phyloP scores from a whole-genome alignment of 1,284 basidiomycete species.

The Rhodotorula sp. region DNA sequence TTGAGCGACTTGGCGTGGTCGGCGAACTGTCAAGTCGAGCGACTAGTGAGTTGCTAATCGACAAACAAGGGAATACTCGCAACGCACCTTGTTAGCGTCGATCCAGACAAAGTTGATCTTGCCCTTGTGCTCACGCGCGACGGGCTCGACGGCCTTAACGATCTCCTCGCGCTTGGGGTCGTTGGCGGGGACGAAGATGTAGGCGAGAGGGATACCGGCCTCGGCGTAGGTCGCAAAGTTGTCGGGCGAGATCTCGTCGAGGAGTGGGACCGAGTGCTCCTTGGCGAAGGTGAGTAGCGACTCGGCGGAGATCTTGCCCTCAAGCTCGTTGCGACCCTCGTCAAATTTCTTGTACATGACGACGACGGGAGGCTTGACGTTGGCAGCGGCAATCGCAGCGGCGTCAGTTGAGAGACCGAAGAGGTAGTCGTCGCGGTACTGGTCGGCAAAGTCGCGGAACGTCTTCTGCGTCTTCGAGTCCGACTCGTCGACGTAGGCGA shows the following conservation, averaged over 20 bases:
- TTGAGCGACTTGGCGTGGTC: slow-evolving; percentile 96
- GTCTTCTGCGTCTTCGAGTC: slow-evolving; percentile 67
- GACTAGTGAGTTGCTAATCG: background rate
- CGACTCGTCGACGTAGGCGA: slow-evolving; percentile 75
- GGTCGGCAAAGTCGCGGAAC: slow-evolving; percentile 77
- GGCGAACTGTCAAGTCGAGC: slow-evolving; percentile 60
- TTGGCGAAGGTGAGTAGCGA: slow-evolving; percentile 75
- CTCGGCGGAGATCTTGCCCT: slow-evolving; percentile 57
- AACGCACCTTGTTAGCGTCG: slow-evolving; percentile 70
- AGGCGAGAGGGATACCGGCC: slow-evolving; percentile 83
- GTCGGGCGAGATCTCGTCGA: slow-evolving; percentile 91
- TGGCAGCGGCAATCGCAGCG: slow-evolving; percentile 65
- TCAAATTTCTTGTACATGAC: slow-evolving; percentile 94
- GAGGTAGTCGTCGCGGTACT: slow-evolving; percentile 86
- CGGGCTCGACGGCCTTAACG: slow-evolving; percentile 67
- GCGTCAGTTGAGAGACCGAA: slow-evolving; percentile 82
- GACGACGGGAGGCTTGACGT: slow-evolving; percentile 74
- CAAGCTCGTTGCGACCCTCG: slow-evolving; percentile 70
- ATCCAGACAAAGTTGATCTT: slow-evolving; percentile 98
- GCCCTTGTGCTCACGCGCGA: slow-evolving; percentile 78
- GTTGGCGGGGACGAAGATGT: slow-evolving; percentile 86
- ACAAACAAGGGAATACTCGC: too few relatives aligned
- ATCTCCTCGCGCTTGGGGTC: slow-evolving; percentile 64
- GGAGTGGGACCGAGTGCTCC: slow-evolving; percentile 79
- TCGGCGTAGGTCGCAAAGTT: slow-evolving; percentile 86